These are phyloP conservation scores for Suillus paluster DNA, from an alignment of 768 basidiomycete species.

Conservation along the genomic window DNA sequence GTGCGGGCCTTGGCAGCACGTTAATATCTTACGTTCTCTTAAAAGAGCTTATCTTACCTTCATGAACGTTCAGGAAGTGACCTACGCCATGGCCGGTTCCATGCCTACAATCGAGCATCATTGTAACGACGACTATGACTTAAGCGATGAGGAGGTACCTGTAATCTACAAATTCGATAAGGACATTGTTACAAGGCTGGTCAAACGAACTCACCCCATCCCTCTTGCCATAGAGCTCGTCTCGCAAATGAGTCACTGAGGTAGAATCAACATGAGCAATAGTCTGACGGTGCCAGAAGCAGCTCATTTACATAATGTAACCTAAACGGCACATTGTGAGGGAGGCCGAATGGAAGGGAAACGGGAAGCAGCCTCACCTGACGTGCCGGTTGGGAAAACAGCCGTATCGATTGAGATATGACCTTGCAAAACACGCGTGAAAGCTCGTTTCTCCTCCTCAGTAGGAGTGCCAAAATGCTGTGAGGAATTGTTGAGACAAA, in stretches of 20 bases:
- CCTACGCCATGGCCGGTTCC: slow-evolving; percentile 97
- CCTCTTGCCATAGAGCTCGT: slow-evolving; percentile 82
- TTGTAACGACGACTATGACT: neutral
- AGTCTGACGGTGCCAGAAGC: neutral
- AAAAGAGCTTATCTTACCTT: slow-evolving; percentile 45
- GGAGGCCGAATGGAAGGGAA: neutral
- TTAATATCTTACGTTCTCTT: slow-evolving; percentile 7
- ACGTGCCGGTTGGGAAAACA: slow-evolving; percentile 81
- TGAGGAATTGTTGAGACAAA: slow-evolving; percentile 4
- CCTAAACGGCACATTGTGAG: slow-evolving; percentile 38
- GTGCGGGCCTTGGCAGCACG: slow-evolving; percentile 50
- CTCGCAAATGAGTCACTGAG: slow-evolving; percentile 84
- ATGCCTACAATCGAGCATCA: slow-evolving; percentile 52
- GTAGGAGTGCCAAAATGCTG: slow-evolving; percentile 91
- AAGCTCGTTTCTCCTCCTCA: slow-evolving; percentile 81
- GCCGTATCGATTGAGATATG: slow-evolving; percentile 89
- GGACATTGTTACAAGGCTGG: slow-evolving; percentile 3
- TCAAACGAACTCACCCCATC: slow-evolving; percentile 60
- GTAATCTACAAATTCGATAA: slow-evolving; percentile 48
- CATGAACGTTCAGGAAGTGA: slow-evolving; percentile 93
- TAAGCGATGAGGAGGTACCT: slow-evolving; percentile 40
- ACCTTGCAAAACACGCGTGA: slow-evolving; percentile 90
- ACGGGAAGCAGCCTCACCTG: slow-evolving; percentile 48
- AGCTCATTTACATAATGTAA: slow-evolving; percentile 52
- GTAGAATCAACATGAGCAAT: slow-evolving; percentile 6